Percentiles rank a stretch among this genome's conserved stretches.
Conservation (phyloP, 371 early-diverging fungal genomes). For the Mortierella sp. region DNA sequence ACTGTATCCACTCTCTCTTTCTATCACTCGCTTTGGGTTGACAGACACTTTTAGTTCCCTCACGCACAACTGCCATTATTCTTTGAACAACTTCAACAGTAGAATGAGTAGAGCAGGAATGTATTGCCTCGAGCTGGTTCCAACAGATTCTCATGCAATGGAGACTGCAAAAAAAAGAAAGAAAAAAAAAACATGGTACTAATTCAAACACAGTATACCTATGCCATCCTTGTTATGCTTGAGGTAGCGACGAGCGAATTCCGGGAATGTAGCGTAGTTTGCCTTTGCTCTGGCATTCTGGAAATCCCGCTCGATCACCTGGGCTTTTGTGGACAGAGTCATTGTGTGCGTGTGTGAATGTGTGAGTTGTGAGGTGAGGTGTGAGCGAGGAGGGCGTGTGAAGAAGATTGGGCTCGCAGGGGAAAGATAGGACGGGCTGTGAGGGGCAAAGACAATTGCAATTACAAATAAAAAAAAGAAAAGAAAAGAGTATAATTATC, state of each 20-base stretch:
- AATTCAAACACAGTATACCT: constrained; percentile 60
- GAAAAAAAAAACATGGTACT: background rate
- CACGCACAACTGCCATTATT: too few species aligned
- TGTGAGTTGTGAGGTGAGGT: background rate
- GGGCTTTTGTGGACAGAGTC: constrained; percentile 36
- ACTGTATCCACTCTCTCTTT: too few species aligned
- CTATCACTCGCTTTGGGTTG: too few species aligned
- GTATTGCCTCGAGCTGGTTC: too few species aligned
- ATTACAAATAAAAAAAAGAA: background rate
- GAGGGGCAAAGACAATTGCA: background rate
- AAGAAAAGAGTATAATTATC: background rate
- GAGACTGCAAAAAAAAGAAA: background rate
- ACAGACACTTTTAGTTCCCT: too few species aligned
- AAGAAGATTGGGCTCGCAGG: constrained; percentile 4
- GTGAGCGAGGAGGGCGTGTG: background rate
- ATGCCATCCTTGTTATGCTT: constrained; percentile 77
- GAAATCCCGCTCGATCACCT: constrained; percentile 55
- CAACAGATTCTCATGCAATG: too few species aligned
- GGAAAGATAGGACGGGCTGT: background rate
- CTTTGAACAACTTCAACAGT: too few species aligned
- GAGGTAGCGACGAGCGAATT: constrained; percentile 75
- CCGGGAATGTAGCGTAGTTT: constrained; percentile 61
- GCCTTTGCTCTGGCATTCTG: constrained; percentile 53
- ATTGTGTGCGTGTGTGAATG: constrained; percentile 2
- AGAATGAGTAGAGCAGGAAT: too few species aligned